Conservation (phyloP, 768 basidiomycete genomes). For the Phallus indusiatus region DNA sequence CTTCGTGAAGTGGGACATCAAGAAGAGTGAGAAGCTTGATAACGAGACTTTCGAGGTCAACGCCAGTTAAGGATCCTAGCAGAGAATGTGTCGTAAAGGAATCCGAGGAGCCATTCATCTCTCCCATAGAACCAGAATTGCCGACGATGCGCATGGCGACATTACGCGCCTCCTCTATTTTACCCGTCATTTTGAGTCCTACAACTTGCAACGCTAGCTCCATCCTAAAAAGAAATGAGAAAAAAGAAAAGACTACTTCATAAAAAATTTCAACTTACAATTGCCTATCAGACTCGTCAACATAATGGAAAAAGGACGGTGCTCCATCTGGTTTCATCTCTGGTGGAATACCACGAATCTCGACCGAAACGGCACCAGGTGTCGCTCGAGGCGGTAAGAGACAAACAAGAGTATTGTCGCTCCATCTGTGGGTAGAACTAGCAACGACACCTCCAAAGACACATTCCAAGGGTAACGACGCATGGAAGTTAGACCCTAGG, state of each 20-base stretch:
- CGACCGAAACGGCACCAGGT: constrained; percentile 84
- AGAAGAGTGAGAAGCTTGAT: constrained; percentile 74
- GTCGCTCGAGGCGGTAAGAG: constrained; percentile 72
- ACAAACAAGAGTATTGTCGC: constrained; percentile 88
- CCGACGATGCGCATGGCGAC: constrained; percentile 91
- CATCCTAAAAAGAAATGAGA: constrained; percentile 47
- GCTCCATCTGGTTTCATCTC: constrained; percentile 40
- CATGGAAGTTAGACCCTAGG: constrained; percentile 84
- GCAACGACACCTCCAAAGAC: constrained; percentile 80
- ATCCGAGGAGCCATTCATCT: constrained; percentile 38
- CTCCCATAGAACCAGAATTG: constrained; percentile 29
- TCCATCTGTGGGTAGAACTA: constrained; percentile 83
- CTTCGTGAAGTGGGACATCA: constrained; percentile 47
- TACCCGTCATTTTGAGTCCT: constrained; percentile 93
- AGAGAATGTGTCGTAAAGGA: constrained; percentile 42
- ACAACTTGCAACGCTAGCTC: constrained; percentile 93
- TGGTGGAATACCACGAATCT: constrained; percentile 71
- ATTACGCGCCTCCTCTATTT: constrained; percentile 87
- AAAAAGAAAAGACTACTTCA: constrained; percentile 6
- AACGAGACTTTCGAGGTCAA: constrained; percentile 66
- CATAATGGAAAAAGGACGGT: constrained; percentile 76
- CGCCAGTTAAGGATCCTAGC: constrained; percentile 44
- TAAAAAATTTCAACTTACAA: constrained; percentile 45
- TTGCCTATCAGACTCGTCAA: constrained; percentile 81
- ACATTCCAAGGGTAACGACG: constrained; percentile 59